These are phyloP conservation scores for Aspergillus clavatus DNA, from an alignment of 2,329 filamentous ascomycete genomes.

Conservation along the genomic window DNA sequence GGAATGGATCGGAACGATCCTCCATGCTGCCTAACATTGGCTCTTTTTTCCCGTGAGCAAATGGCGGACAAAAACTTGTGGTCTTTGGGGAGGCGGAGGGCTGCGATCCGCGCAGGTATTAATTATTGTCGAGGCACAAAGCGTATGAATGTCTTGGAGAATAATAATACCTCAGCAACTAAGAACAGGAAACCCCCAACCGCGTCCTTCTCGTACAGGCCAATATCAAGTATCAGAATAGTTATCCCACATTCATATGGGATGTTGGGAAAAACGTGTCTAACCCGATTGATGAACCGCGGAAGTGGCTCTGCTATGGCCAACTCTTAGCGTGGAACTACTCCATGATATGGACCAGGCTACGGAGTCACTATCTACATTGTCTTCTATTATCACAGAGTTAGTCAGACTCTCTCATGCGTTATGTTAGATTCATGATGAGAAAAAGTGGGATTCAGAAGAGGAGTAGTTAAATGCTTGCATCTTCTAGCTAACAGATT, in stretches of 20 bases:
- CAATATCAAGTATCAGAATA: no score
- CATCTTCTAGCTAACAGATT: no score
- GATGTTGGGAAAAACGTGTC: neutral
- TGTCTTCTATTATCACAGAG: no score
- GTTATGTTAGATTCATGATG: no score
- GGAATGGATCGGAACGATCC: conserved; percentile 24
- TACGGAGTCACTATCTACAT: no score
- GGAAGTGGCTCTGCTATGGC: no score
- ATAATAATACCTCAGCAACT: neutral
- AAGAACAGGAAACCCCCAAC: neutral
- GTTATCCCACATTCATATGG: neutral
- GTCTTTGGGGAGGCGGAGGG: neutral
- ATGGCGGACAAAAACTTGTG: neutral
- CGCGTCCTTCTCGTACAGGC: neutral
- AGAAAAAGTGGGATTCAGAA: no score
- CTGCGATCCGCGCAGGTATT: neutral
- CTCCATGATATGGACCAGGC: neutral
- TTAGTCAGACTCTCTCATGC: neutral
- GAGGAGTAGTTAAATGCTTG: no score
- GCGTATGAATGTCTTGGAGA: neutral
- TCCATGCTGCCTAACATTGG: conserved; percentile 19
- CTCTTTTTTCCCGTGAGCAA: neutral
- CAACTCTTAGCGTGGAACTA: neutral
- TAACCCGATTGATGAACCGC: neutral
- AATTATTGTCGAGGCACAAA: neutral